A percentile compares a stretch with the other conserved stretches of the same genome.
phyloP scores from a whole-genome alignment of 495 filamentous ascomycete species.

The Penicillium nucicola region DNA sequence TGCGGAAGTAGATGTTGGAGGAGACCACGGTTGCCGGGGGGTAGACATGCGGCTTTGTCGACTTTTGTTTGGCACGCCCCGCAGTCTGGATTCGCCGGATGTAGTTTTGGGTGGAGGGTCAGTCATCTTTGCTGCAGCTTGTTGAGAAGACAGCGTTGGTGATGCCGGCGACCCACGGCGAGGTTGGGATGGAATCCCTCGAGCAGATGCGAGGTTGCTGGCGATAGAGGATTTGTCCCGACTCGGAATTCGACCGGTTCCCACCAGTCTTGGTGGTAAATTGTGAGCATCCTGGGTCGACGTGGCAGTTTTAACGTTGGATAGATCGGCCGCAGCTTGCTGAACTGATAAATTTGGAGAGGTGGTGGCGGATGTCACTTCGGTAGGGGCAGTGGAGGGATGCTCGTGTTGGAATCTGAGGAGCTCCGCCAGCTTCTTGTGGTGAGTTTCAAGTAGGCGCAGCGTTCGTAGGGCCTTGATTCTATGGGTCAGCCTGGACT shows the following conservation, averaged over 20 bases:
- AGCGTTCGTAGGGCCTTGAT: conserved; percentile 73
- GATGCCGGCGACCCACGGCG: conserved; percentile 57
- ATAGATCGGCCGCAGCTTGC: conserved; percentile 18
- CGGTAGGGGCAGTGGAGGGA: conserved; percentile 32
- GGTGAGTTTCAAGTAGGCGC: conserved; percentile 80
- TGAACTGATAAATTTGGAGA: conserved; percentile 8
- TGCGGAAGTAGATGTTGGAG: conserved; percentile 30
- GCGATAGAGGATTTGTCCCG: conserved; percentile 84
- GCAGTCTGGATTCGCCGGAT: conserved; percentile 34
- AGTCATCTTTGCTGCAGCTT: conserved; percentile 70
- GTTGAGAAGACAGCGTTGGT: conserved; percentile 70
- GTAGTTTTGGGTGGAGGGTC: conserved; percentile 49
- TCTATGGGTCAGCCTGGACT: not conserved
- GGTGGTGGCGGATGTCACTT: conserved; percentile 9
- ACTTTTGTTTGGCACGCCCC: conserved; percentile 25
- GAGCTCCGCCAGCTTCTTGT: conserved; percentile 72
- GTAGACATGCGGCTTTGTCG: conserved; percentile 21
- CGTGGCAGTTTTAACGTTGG: conserved; percentile 23
- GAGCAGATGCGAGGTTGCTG: conserved; percentile 83
- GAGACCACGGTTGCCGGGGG: conserved; percentile 35
- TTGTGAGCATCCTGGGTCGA: conserved; percentile 30
- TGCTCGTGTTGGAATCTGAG: conserved; percentile 67
- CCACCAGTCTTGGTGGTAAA: conserved; percentile 33
- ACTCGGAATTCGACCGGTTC: conserved; percentile 47
- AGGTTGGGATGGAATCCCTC: conserved; percentile 75